These are phyloP conservation scores for Suhomyces guaymorum DNA, from an alignment of 1,139 yeast genomes.

Conservation along the genomic window DNA sequence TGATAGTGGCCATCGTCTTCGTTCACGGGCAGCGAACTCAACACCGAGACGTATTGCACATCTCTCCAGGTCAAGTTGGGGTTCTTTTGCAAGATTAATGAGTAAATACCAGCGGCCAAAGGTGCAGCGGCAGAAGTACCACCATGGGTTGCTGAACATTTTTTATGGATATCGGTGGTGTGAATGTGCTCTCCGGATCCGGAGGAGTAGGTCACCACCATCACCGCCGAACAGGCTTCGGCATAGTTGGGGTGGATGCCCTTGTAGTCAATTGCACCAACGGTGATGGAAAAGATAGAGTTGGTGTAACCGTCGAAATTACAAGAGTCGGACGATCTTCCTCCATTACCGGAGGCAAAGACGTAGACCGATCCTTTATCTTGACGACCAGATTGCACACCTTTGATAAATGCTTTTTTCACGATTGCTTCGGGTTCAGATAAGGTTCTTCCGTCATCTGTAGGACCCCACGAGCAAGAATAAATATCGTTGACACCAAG, in stretches of 20 bases:
- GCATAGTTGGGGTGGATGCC: slow-evolving; percentile 88
- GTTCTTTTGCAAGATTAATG: slow-evolving; percentile 77
- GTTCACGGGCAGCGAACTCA: slow-evolving; percentile 70
- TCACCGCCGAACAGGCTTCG: slow-evolving; percentile 91
- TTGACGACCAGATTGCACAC: slow-evolving; percentile 80
- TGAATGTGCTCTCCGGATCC: slow-evolving; percentile 90
- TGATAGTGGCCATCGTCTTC: slow-evolving; percentile 74
- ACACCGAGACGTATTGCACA: slow-evolving; percentile 77
- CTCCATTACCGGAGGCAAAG: slow-evolving; percentile 97
- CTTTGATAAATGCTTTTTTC: slow-evolving; percentile 77
- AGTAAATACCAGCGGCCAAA: slow-evolving; percentile 90
- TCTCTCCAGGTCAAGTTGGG: slow-evolving; percentile 96
- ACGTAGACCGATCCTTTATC: slow-evolving; percentile 88
- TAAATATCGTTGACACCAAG: slow-evolving; percentile 85
- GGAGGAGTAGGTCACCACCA: slow-evolving; percentile 94
- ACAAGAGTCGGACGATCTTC: slow-evolving; percentile 78
- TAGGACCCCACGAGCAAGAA: slow-evolving; percentile 99
- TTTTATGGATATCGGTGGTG: slow-evolving; percentile 79
- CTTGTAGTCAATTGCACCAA: slow-evolving; percentile 86
- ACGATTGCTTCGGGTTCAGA: slow-evolving; percentile 82
- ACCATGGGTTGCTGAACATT: slow-evolving; percentile 77
- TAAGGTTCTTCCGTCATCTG: slow-evolving; percentile 86
- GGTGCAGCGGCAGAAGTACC: slow-evolving; percentile 99
- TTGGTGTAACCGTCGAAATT: slow-evolving; percentile 98
- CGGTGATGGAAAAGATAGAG: slow-evolving; percentile 91